Evolutionary conservation across 371 early-diverging fungal genomes (phyloP).

Genomic region (Lichtheimia ornata): DNA sequence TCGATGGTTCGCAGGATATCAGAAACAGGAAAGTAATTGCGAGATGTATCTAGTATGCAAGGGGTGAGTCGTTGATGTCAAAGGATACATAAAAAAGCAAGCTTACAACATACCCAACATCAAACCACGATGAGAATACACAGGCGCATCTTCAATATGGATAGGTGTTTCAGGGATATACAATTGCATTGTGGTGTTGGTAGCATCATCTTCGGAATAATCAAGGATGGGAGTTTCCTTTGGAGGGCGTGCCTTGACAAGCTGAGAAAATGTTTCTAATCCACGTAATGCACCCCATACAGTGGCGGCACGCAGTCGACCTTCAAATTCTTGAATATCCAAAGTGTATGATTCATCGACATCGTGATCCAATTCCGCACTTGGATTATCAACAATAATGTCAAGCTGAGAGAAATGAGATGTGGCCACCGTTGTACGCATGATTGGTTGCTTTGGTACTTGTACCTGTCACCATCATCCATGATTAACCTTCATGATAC

Average conservation of each 20-base stretch:
- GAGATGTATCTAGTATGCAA: constrained; percentile 59
- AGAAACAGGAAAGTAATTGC: constrained; percentile 72
- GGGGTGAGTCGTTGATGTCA: not conserved
- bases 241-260: constrained; percentile 41
- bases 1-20: constrained; percentile 58
- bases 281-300: constrained; percentile 79
- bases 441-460: not conserved
- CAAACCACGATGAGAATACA: constrained; percentile 72
- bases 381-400: constrained; percentile 34
- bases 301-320: constrained; percentile 56
- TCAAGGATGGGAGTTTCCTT: constrained; percentile 13
- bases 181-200: constrained; percentile 16
- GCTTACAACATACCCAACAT: constrained; percentile 41
- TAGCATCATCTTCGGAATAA: constrained; percentile 19
- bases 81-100: not conserved
- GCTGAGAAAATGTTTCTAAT: constrained; percentile 74
- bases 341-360: constrained; percentile 69
- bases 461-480: not conserved
- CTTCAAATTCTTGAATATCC: constrained; percentile 44
- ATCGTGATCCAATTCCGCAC: constrained; percentile 36
- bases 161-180: constrained; percentile 61
- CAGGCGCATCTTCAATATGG: constrained; percentile 66
- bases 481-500: too few species aligned
- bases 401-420: constrained; percentile 20
- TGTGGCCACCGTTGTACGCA: not conserved